phyloP scores from a whole-genome alignment of 2,329 filamentous ascomycete genomes.

The Periglandula ipomoeae region DNA sequence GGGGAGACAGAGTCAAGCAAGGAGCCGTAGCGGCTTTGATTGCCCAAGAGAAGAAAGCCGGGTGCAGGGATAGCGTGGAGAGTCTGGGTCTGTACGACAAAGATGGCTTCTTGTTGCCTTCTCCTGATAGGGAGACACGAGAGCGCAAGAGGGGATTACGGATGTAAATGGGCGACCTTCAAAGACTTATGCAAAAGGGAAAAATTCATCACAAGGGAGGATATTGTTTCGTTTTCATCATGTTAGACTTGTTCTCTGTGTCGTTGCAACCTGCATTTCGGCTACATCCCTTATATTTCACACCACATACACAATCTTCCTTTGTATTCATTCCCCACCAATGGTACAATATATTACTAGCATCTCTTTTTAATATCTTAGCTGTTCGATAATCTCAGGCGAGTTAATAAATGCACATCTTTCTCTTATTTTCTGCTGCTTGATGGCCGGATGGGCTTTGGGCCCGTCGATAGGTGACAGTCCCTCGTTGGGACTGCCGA shows the following conservation, averaged over 20 bases:
- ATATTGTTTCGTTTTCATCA: background rate
- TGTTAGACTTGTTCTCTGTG: background rate
- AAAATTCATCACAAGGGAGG: background rate
- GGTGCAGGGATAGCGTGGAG: conserved; percentile 22
- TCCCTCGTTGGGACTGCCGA: conserved; percentile 35
- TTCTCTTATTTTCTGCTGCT: conserved; percentile 32
- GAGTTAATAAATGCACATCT: conserved; percentile 38
- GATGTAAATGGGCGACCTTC: conserved; percentile 1
- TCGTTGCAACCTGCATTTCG: background rate
- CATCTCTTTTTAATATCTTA: conserved; percentile 24
- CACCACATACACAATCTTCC: background rate
- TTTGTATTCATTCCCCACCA: background rate
- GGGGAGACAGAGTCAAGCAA: conserved; percentile 13
- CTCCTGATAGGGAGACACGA: conserved; percentile 25
- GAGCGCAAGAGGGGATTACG: background rate
- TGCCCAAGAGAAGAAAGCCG: conserved; percentile 14
- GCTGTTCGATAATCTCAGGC: conserved; percentile 30
- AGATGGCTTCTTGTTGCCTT: conserved; percentile 35
- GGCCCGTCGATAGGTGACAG: conserved; percentile 29
- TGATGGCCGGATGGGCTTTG: conserved; percentile 24
- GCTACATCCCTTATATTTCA: background rate
- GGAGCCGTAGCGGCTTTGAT: conserved; percentile 19
- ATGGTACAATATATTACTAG: background rate
- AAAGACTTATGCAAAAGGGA: background rate
- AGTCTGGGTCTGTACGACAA: conserved; percentile 35